Conservation (phyloP, 1,284 basidiomycete species). For the Gymnopus androsaceus region DNA sequence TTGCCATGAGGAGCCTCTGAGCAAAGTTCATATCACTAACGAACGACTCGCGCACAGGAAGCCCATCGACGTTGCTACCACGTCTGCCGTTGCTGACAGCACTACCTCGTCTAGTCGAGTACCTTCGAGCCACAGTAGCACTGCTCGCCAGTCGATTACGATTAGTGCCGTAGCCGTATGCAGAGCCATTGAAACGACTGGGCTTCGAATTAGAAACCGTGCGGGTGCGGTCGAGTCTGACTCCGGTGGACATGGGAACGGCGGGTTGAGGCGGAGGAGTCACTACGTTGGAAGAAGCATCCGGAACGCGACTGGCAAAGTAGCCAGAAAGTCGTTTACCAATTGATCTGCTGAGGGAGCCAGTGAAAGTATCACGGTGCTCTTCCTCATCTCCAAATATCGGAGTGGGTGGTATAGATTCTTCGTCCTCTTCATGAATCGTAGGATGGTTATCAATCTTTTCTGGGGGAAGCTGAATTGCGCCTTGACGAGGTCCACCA, state of each 20-base stretch:
- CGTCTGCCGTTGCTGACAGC: slow-evolving; percentile 47
- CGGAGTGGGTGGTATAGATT: slow-evolving; percentile 42
- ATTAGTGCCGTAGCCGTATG: slow-evolving; percentile 72
- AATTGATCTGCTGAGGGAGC: slow-evolving; percentile 7
- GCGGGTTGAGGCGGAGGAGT: slow-evolving; percentile 35
- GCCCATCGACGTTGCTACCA: slow-evolving; percentile 48
- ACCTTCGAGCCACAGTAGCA: slow-evolving; percentile 38
- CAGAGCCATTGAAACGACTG: slow-evolving; percentile 69
- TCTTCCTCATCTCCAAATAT: slow-evolving; percentile 37
- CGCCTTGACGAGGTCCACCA: slow-evolving; percentile 84
- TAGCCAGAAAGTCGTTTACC: slow-evolving; percentile 10
- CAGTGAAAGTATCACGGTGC: not conserved
- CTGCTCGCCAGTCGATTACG: slow-evolving; percentile 56
- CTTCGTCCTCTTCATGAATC: slow-evolving; percentile 61
- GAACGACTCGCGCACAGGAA: slow-evolving; percentile 33
- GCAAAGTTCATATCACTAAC: slow-evolving; percentile 77
- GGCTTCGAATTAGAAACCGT: slow-evolving; percentile 48
- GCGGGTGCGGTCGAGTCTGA: slow-evolving; percentile 42
- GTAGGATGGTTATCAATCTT: slow-evolving; percentile 53
- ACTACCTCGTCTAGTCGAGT: slow-evolving; percentile 38
- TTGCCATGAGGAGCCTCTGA: slow-evolving; percentile 87
- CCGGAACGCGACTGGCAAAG: slow-evolving; percentile 47
- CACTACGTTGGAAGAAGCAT: slow-evolving; percentile 32
- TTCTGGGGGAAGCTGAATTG: slow-evolving; percentile 78
- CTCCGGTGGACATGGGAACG: slow-evolving; percentile 46